These are phyloP conservation scores for Solidago caesia DNA, from an alignment of 129 eudicot genomes.

Conservation along the genomic window DNA sequence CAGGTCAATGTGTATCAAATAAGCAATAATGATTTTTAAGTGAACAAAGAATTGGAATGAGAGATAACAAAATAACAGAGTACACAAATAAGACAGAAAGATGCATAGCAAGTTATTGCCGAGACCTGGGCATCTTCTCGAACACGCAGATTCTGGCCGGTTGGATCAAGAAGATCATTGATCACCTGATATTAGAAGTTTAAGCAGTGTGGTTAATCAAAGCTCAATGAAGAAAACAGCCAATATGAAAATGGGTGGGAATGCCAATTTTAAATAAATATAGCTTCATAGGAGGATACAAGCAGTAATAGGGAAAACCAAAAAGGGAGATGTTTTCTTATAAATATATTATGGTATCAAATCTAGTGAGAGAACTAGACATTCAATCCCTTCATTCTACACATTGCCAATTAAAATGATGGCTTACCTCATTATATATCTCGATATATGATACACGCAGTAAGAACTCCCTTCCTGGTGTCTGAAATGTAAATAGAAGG, in stretches of 20 bases:
- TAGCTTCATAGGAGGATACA: background rate
- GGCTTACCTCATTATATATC: slow-evolving; percentile 92
- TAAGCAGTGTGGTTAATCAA: slow-evolving; percentile 17
- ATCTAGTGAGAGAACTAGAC: slow-evolving; percentile 8
- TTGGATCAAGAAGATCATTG: slow-evolving; percentile 98
- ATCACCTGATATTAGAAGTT: slow-evolving; percentile 66
- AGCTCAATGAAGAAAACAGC: background rate
- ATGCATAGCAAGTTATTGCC: slow-evolving; percentile 11
- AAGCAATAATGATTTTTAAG: background rate
- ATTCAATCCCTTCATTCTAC: slow-evolving; percentile 14
- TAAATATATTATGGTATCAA: slow-evolving; percentile 2
- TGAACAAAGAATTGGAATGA: background rate
- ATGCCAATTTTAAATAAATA: slow-evolving; percentile 6
- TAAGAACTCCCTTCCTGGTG: slow-evolving; percentile 97
- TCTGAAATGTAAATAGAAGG: slow-evolving; percentile 53
- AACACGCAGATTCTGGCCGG: slow-evolving; percentile 97
- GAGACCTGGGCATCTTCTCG: slow-evolving; percentile 99
- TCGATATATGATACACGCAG: slow-evolving; percentile 96
- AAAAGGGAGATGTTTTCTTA: background rate
- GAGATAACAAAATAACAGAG: slow-evolving; percentile 11
- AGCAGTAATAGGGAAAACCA: slow-evolving; percentile 14
- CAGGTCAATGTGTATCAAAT: background rate
- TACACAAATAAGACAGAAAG: background rate
- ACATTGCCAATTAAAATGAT: slow-evolving; percentile 7
- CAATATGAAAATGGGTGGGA: slow-evolving; percentile 8